These are phyloP conservation scores for Podila verticillata DNA, from an alignment of 192 early-diverging fungal species.

Conservation along the genomic window DNA sequence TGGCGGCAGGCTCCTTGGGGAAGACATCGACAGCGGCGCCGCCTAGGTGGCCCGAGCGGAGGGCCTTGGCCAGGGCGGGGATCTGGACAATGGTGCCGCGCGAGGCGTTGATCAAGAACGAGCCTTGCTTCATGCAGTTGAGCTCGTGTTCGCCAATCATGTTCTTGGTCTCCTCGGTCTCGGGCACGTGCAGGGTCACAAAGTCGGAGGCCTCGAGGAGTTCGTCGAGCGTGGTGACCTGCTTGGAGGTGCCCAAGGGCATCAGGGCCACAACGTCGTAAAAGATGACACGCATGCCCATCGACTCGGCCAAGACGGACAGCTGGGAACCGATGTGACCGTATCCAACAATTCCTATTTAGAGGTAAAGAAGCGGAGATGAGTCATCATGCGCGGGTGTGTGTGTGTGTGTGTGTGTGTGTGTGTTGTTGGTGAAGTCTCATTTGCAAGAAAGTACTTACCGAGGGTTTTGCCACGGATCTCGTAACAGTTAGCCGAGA, in stretches of 20 bases:
- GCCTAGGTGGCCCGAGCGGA: constrained; percentile 86
- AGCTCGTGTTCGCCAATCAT: constrained; percentile 95
- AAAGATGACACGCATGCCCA: constrained; percentile 96
- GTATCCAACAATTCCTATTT: constrained; percentile 92
- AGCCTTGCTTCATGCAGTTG: constrained; percentile 88
- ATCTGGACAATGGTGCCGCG: constrained; percentile 97
- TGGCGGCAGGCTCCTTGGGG: constrained; percentile 93
- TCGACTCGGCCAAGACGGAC: constrained; percentile 93
- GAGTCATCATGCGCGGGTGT: not conserved
- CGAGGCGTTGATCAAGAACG: constrained; percentile 94
- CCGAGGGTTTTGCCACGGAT: constrained; percentile 94
- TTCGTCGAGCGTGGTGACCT: constrained; percentile 76
- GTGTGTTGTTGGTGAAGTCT: too few species aligned
- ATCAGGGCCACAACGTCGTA: constrained; percentile 91
- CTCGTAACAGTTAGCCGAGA: constrained; percentile 86
- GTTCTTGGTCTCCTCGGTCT: constrained; percentile 96
- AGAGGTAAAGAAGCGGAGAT: not conserved
- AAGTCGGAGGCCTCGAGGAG: constrained; percentile 87
- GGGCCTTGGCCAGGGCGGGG: constrained; percentile 83
- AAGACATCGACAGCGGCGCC: constrained; percentile 98
- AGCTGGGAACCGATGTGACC: constrained; percentile 99
- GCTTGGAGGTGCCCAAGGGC: constrained; percentile 90
- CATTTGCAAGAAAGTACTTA: constrained; percentile 11
- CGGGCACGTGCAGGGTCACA: constrained; percentile 96
- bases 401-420: not conserved